Base-by-base conservation (phyloP, 768 basidiomycete species). In the Termitomyces sp. region DNA sequence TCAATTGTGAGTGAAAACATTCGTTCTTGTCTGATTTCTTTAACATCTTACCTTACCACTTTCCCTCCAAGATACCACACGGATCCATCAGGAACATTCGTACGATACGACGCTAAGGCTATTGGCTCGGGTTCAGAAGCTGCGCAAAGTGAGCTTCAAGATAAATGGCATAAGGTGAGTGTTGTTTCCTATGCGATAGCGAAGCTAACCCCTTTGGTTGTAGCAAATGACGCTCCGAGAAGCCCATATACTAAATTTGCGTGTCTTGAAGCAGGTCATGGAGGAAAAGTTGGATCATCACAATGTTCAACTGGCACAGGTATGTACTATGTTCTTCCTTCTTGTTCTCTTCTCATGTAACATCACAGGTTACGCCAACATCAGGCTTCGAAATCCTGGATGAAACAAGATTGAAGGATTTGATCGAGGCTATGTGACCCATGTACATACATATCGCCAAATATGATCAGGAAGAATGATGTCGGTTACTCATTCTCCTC, bases 221-320 rank as follows among this genome's bases (percentile, higher is more conserved):
- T 64, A 98, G 96, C 85, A 86, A 83, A 96, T 98, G 85, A 86
- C 88, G 8, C 75, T 98, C 22, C 71, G 78, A 60, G 93, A 97
- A 70, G 97, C 94, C 0, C 92, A 98, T 62, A 76, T 82, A 38
- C 74, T 98, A 59, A 88, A 91, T 3, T 74, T 98, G 51, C 86
- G 84, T 59, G 92, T 98, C 45, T 76, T 98, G 59, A 98, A 99
- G 75, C 94, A 98, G 74, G 97, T 98, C 43, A 99, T 98, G 97
- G 97, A 98, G 71, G 97, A 98, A 75, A 98, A 97, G 70, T 82
- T 99, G 42, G 96, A 98, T 72, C 92, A 97, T 63, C 95, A 98
- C 75, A 98, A 99, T 63, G 95, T 98, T 24, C 95, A 98, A 70
- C 78, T 99, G 14, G 94, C 96, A 51, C 93, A 95, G 80, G 95